Evolutionary conservation across 1,139 yeast species (phyloP), one percentile per base, ranked within the genome.

Genomic region (Saccharomyces hybrid): DNA sequence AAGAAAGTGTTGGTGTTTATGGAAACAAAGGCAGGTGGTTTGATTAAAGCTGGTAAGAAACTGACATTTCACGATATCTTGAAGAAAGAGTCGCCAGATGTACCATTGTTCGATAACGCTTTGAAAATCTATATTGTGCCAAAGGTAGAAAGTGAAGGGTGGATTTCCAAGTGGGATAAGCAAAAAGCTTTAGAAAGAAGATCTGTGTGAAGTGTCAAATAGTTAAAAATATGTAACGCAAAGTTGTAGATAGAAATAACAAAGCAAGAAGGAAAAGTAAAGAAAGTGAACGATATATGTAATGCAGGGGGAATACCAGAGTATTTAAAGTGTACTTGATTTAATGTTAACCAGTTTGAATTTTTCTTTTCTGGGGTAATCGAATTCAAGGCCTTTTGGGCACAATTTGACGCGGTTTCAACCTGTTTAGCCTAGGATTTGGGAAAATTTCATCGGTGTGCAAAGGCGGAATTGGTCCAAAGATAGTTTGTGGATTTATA

Each of bases 1-100:
- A 80, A 79, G 61, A 79, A 79, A 55, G 73, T 91, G 41, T 86
- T 86, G 54, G 85, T 86, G 23, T 91, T 77, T 68, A 83, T 88
- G 82, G 97, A 89, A 69, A 89, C 97, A 0, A 77, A 73, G 47
- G 67, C 82, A 2, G 97, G 97, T 46, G 98, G 98, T 0, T 75
- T 93, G 57, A 83, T 91, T 46, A 89, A 88, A 70, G 82, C 88
- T 1, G 97, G 97, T 46, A 87, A 85, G 68, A 88, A 87, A 62
- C 80, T 84, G 27, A 75, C 88, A 1, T 70, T 91, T 28, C 80
- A 81, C 60, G 79, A 80, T 55, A 86, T 86, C 0, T 75, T 90
- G 58, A 78, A 82, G 73, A 78, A 82, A 54, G 81, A 79, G 47
- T 71, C 73, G 9, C 88, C 96, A 7, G 78, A 76, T 46, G 82